These are phyloP conservation scores for Saraca asoca DNA, from an alignment of 331 rosid genomes.

Conservation along the genomic window DNA sequence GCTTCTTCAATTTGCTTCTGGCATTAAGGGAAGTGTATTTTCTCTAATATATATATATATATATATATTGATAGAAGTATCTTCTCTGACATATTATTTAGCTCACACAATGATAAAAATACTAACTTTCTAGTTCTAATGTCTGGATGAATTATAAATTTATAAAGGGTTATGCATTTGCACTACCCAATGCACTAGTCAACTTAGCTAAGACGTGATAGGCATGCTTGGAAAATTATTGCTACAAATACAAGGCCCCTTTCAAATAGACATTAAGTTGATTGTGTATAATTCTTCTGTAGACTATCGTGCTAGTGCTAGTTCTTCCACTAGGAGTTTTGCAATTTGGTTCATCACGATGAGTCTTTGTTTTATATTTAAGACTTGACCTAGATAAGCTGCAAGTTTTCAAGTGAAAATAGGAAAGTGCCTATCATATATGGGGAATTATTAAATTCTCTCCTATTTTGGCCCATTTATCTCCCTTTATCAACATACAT, in stretches of 20 bases:
- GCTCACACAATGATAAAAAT: too few species aligned
- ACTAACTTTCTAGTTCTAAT: too few species aligned
- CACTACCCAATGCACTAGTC: too few species aligned
- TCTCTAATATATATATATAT: too few species aligned
- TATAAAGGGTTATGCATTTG: too few species aligned
- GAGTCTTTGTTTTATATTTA: slow-evolving; percentile 41
- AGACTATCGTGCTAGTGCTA: slow-evolving; percentile 88
- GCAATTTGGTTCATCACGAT: slow-evolving; percentile 88
- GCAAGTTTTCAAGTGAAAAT: neutral
- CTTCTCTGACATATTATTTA: too few species aligned
- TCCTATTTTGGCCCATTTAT: neutral
- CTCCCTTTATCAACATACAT: neutral
- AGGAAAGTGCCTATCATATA: neutral
- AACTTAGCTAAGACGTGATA: neutral
- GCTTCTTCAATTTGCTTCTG: slow-evolving; percentile 77
- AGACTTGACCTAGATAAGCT: slow-evolving; percentile 6
- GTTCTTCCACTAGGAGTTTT: slow-evolving; percentile 82
- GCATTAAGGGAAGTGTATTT: slow-evolving; percentile 66
- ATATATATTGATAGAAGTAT: too few species aligned
- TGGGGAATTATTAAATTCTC: neutral
- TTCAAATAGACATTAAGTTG: slow-evolving; percentile 5
- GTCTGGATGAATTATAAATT: too few species aligned
- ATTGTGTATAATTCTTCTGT: slow-evolving; percentile 27
- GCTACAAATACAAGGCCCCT: neutral
- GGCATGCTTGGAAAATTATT: slow-evolving; percentile 19